Base-by-base conservation (phyloP, 1,284 basidiomycete species). In the Sparassis latifolia region DNA sequence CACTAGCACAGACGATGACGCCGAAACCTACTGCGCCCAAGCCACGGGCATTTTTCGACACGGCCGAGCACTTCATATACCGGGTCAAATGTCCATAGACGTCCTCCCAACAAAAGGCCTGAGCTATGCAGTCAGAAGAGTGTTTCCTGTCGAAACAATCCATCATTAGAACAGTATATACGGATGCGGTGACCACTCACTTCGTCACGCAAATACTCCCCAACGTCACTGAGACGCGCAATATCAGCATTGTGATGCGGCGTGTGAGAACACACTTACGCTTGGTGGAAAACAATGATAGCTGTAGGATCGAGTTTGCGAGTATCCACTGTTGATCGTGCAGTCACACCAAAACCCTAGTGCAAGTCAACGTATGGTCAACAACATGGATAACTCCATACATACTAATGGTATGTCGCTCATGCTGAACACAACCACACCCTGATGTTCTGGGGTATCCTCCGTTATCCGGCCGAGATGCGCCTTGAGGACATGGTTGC, bases 381-480 rank as follows among this genome's bases (percentile, higher is more conserved):
- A 4, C 5, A 41, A n/a, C 6, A 28, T 27, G 9, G 6, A 50
- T 31, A 42, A 33, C 29, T 58, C 29, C 12, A 12, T n/a, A 69
- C 80, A 58, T 64, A 92, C 93, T 56, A 98, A 71, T 57, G 94
- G 95, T 12, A 91, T 78, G 67, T 98, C 95, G 56, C 77, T 87
- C 96, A 99, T 99, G 66, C 85, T 94, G 72, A 86, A 96, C 33
- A 99, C 86, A 7, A 99, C 92, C 2, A 99, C 97, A 52, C 97
- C 97, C 64, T 98, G 96, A 67, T 99, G 97, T 65, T 99, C 97
- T 10, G 96, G 95, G 3, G 95, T 97, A 65, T 99, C 97, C 67
- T 99, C 97, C 48, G 97, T 98, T 66, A 99, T 98, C 59, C 96
- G 81, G n/a, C 97, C 96, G 30, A 99, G 76, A 69, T 99, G 97